Conservation (phyloP, 1,139 yeast genomes). For the Kodamaea sp. region DNA sequence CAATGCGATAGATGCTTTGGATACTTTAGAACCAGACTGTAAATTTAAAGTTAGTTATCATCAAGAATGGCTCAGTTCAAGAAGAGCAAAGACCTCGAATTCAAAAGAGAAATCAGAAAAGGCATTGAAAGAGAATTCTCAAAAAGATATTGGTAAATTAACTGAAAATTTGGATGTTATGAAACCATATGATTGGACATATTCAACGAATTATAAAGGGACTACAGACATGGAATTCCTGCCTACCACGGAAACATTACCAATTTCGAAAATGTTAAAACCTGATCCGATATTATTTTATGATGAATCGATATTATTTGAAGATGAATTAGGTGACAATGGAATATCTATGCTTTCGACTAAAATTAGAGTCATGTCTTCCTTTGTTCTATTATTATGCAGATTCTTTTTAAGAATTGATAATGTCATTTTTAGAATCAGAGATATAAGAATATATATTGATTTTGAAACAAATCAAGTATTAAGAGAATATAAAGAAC, state of each 20-base stretch:
- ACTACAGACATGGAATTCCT: slow-evolving; percentile 29
- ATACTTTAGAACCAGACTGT: slow-evolving; percentile 47
- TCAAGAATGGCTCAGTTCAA: slow-evolving; percentile 77
- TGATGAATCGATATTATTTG: slow-evolving; percentile 84
- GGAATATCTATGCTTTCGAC: slow-evolving; percentile 78
- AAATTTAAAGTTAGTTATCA: slow-evolving; percentile 72
- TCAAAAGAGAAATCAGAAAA: slow-evolving; percentile 28
- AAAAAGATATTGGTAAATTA: slow-evolving; percentile 36
- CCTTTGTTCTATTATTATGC: slow-evolving; percentile 66
- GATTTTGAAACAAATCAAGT: slow-evolving; percentile 68
- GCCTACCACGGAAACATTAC: slow-evolving; percentile 43
- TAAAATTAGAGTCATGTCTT: slow-evolving; percentile 86
- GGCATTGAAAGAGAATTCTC: slow-evolving; percentile 25
- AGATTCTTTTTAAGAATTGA: slow-evolving; percentile 87
- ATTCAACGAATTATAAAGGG: slow-evolving; percentile 77
- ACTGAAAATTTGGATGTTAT: slow-evolving; percentile 35
- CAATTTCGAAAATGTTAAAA: slow-evolving; percentile 61
- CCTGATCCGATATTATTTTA: slow-evolving; percentile 87
- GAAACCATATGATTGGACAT: slow-evolving; percentile 96
- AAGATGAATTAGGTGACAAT: slow-evolving; percentile 94
- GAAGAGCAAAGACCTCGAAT: slow-evolving; percentile 34
- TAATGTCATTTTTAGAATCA: slow-evolving; percentile 75
- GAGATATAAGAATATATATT: slow-evolving; percentile 80
- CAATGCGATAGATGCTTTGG: slow-evolving; percentile 78
- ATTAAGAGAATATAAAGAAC: slow-evolving; percentile 73